phyloP scores from a whole-genome alignment of 148 eudicot species.

The Vaccinium vitisidaea region DNA sequence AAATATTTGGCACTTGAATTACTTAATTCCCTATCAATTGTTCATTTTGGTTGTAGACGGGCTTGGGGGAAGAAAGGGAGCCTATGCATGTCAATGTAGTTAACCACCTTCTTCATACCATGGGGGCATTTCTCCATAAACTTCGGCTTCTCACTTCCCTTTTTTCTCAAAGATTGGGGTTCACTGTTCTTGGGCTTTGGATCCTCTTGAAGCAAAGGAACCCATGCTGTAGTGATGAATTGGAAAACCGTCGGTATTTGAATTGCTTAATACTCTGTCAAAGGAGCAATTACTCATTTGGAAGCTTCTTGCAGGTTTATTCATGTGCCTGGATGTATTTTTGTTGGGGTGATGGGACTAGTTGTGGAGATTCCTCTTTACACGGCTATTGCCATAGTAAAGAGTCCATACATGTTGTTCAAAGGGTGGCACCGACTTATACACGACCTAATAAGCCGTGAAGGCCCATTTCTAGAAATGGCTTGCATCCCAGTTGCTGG shows the following conservation, averaged over 20 bases:
- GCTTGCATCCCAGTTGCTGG: slow-evolving; percentile 97
- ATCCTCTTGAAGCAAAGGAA: background rate
- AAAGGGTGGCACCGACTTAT: slow-evolving; percentile 85
- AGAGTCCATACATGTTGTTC: slow-evolving; percentile 85
- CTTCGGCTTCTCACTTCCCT: too few relatives aligned
- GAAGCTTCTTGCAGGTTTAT: slow-evolving; percentile 59
- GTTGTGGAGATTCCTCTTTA: slow-evolving; percentile 76
- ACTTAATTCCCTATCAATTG: too few relatives aligned
- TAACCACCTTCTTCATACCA: too few relatives aligned
- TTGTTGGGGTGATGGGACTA: slow-evolving; percentile 74
- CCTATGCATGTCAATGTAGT: too few relatives aligned
- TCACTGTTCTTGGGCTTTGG: background rate
- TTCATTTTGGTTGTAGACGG: too few relatives aligned
- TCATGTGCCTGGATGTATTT: slow-evolving; percentile 78
- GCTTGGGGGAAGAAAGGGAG: too few relatives aligned
- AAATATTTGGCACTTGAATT: too few relatives aligned
- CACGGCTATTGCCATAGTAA: slow-evolving; percentile 67
- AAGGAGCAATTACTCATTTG: background rate
- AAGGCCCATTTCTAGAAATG: slow-evolving; percentile 92
- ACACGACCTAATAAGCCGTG: slow-evolving; percentile 79
- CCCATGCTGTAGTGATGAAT: background rate
- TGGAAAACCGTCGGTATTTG: background rate
- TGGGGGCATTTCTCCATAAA: too few relatives aligned
- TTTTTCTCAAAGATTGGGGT: background rate
- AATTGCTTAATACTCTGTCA: background rate